Base-by-base conservation (phyloP, 2,329 filamentous ascomycete species). In the Botrytis deweyae region DNA sequence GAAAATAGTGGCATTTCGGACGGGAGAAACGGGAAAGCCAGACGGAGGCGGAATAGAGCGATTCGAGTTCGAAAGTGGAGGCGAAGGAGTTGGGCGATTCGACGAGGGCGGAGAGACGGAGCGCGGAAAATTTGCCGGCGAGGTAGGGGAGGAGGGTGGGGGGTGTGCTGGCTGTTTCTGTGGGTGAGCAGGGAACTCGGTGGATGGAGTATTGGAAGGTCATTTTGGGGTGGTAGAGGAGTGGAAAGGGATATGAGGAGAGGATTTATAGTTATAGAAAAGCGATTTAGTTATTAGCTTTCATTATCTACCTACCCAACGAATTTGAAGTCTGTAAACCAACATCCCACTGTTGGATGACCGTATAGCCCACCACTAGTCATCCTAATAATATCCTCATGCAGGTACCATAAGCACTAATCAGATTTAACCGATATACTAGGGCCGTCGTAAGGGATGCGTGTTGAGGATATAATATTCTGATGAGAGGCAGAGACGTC, bases 51-150 rank as follows among this genome's bases (percentile, higher is more conserved):
- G 76, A 71, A 67, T 79, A 78, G 14, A 74, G 73, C 7, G 78
- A 79, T 76, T 82, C 81, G 22, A 77, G 75, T 4, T 77, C 80
- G 63, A 81, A 81, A 4, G 80, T 82, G 4, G 79, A 80, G 44
- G 77, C 76, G 72, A 82, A 83, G 16, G 81, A 80, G 33, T 67
- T 44, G 3, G 79, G 76, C 36, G 81, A 77, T 36, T 77, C 67
- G 42, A 76, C 73, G 33, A 83, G 74, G 12, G 80, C 81, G 46
- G 78, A 77, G 9, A 82, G 80, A 20, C 80, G 79, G 2, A 81
- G 75, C 22, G 77, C 64, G n/a, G 76, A 70, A 70, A 76, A 79
- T 75, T 78, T 79, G 1, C 77, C 78, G 16, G 77, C 74, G n/a
- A 77, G 72, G 65, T 77, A 79, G 22, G 75, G 70, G 36, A 77